Evolutionary conservation across 345 rosid genomes (phyloP).

Genomic region (Populus euphratica): DNA sequence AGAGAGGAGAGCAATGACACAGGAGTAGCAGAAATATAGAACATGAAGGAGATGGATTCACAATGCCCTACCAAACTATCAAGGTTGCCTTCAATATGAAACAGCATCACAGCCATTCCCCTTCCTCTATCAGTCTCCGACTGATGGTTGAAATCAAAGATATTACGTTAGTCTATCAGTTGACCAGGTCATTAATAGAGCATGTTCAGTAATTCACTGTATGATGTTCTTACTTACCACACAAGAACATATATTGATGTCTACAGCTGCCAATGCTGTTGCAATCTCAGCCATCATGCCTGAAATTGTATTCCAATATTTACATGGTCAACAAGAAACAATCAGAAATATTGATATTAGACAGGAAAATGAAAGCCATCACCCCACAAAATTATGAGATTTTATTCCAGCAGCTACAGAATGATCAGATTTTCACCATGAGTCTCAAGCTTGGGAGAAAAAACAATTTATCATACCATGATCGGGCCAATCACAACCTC

Average conservation of each 20-base stretch:
- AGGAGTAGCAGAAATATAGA: background rate
- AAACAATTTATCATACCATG: too few relatives aligned
- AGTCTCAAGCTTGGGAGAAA: too few relatives aligned
- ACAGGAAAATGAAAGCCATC: background rate
- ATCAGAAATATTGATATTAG: background rate
- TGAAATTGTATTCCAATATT: slow-evolving; percentile 22
- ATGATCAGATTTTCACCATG: too few relatives aligned
- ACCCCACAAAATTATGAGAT: background rate
- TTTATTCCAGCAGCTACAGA: too few relatives aligned
- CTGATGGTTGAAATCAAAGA: slow-evolving; percentile 33
- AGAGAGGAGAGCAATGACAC: background rate
- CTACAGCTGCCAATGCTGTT: slow-evolving; percentile 62
- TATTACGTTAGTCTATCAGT: background rate
- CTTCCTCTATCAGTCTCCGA: slow-evolving; percentile 86
- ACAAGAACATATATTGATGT: slow-evolving; percentile 74
- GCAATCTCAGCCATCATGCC: slow-evolving; percentile 92
- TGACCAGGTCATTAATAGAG: slow-evolving; percentile 2
- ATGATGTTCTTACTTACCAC: slow-evolving; percentile 50
- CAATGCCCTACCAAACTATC: slow-evolving; percentile 61
- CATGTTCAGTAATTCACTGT: background rate
- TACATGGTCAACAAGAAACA: background rate
- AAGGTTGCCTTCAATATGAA: slow-evolving; percentile 73
- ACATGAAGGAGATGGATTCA: background rate
- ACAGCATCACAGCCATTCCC: slow-evolving; percentile 87
- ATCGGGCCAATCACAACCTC: too few relatives aligned